Percentiles rank a stretch among this genome's conserved stretches.
Evolutionary conservation across 2,329 filamentous ascomycete species (phyloP).

Genomic region (Ceratocystis papillata): DNA sequence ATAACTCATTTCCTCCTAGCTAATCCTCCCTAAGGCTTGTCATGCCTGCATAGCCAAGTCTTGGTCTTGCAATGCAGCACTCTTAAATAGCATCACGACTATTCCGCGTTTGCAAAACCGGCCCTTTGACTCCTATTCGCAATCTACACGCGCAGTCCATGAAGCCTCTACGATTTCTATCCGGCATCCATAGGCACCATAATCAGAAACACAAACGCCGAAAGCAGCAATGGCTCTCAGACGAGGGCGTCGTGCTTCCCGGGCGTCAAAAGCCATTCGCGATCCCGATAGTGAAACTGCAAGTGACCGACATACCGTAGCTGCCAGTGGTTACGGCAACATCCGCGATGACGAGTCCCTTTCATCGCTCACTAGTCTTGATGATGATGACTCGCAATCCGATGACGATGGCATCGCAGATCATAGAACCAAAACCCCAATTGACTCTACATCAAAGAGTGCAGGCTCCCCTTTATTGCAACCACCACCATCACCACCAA

Average conservation of each 20-base stretch:
- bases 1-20: neutral
- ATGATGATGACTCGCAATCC: conserved; percentile 11
- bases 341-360: conserved; percentile 19
- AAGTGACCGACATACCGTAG: no score
- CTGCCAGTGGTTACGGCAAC: conserved; percentile 5
- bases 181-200: conserved; percentile 11
- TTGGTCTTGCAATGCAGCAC: neutral
- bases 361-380: conserved; percentile 22
- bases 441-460: no score
- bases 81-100: neutral
- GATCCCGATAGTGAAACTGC: neutral
- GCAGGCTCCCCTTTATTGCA: neutral
- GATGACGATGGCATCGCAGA: neutral
- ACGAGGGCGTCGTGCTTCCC: neutral
- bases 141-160: conserved; percentile 5
- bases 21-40: neutral
- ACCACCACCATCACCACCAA: conserved; percentile 23
- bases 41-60: neutral
- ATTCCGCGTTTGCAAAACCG: neutral
- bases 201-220: conserved; percentile 14
- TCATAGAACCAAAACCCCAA: no score
- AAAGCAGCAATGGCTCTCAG: conserved; percentile 8
- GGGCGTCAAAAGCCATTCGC: neutral
- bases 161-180: conserved; percentile 5
- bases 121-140: neutral